Evolutionary conservation across 345 rosid species (phyloP), one percentile per base, ranked within the genome.

Genomic region (Arabis alpina): DNA sequence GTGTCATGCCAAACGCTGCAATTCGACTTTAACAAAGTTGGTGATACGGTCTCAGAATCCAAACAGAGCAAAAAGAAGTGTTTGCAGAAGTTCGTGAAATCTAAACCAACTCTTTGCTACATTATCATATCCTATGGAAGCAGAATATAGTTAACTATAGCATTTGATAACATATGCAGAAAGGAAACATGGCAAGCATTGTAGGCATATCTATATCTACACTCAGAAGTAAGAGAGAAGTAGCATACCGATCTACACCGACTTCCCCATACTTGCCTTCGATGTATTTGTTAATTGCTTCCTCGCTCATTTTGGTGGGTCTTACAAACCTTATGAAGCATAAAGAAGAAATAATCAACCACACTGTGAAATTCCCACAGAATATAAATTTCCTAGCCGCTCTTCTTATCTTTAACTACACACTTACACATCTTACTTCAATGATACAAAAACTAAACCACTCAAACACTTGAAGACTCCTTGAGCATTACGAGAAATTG

Each of bases 1-100:
- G 96, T 93, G 75, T 90, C 97, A 82, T 93, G 97, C 98, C 96
- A 93, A 32, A 93, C 96, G 23, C 98, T 93, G 85, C 75, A 79
- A 78, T 74, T 54, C 44, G 42, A 66, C 8, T 49, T 70, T 34
- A 30, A 8, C 41, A 32, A 19, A 34, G 27, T 64, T 65, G 48
- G 62, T 3, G 34, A 3, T 6, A 62, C n/a, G 48, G 53, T 61
- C 63, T 52, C 27, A 36, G 55, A 8, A 56, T 9, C 43, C n/a
- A 34, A 47, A 77, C n/a, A 64, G 48, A 3, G 25, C 16, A 64
- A 43, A 6, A 23, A 6, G 8, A 42, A 27, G 13, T 30, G 7
- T 71, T 6, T 25, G 54, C 34, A 40, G 42, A 49, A 42, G 24
- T 11, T 16, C 0, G 19, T 19, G 25, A 2, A 67, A 34, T 36